phyloP scores from a whole-genome alignment of 2,329 filamentous ascomycete species.

The Aureobasidium namibiae region DNA sequence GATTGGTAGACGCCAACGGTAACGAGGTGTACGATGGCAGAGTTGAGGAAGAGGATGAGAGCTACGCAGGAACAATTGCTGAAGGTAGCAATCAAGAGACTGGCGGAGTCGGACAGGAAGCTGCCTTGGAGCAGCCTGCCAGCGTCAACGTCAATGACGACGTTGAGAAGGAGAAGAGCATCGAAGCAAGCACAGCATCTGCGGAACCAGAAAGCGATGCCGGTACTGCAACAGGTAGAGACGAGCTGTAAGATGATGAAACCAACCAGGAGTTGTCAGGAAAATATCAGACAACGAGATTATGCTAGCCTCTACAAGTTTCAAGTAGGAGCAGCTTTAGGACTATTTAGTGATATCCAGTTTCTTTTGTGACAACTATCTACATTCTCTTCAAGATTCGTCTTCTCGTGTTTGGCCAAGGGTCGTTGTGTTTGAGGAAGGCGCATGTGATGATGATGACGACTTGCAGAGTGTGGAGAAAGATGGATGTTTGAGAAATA shows the following conservation, averaged over 20 bases:
- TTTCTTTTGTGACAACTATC: neutral
- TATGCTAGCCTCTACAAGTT: neutral
- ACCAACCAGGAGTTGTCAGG: neutral
- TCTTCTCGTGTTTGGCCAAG: neutral
- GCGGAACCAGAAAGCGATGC: constrained; percentile 18
- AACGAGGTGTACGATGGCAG: constrained; percentile 58
- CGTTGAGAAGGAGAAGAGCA: constrained; percentile 36
- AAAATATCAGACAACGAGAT: constrained; percentile 4
- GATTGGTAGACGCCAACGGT: constrained; percentile 69
- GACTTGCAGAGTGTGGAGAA: neutral
- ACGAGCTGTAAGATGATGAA: constrained; percentile 16
- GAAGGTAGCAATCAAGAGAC: constrained; percentile 53
- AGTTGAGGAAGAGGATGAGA: constrained; percentile 24
- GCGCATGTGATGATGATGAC: constrained; percentile 4
- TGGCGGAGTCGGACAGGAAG: constrained; percentile 30
- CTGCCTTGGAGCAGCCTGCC: constrained; percentile 33
- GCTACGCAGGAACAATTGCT: constrained; percentile 40
- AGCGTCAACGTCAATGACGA: constrained; percentile 34
- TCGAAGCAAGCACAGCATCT: constrained; percentile 19
- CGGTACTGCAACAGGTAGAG: constrained; percentile 14
- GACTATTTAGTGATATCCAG: constrained; percentile 7
- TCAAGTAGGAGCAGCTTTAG: constrained; percentile 1
- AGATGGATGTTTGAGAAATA: neutral
- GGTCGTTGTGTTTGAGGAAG: too few relatives aligned
- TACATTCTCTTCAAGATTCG: neutral